phyloP scores from a whole-genome alignment of 306 rosid species.

The Prinsepia uniflora region DNA sequence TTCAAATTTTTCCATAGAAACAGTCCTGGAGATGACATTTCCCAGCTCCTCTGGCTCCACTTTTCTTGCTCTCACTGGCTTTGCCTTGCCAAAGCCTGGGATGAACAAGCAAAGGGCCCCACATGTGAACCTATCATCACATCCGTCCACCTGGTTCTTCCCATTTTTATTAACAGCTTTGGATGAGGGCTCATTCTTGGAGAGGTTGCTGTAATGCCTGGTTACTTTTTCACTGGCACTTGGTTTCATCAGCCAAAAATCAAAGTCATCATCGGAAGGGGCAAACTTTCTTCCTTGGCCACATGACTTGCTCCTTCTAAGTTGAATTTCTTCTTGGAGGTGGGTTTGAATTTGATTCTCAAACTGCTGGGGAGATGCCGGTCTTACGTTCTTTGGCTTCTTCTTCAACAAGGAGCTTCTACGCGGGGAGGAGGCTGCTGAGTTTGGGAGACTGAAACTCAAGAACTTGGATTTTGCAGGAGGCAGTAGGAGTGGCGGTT shows the following conservation, averaged over 20 bases:
- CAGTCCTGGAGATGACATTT: conserved; percentile 51
- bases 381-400: conserved; percentile 36
- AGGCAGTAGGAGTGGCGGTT: conserved; percentile 49
- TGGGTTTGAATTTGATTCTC: conserved; percentile 18
- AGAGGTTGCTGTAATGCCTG: conserved; percentile 24
- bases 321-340: conserved; percentile 31
- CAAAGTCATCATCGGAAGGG: conserved; percentile 56
- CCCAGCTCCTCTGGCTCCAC: conserved; percentile 24
- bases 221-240: conserved; percentile 29
- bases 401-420: conserved; percentile 22
- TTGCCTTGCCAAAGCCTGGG: conserved; percentile 63
- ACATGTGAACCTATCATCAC: conserved; percentile 53
- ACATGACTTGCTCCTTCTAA: conserved; percentile 64
- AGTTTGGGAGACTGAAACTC: conserved; percentile 73
- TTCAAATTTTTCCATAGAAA: conserved; percentile 81
- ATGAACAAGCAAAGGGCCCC: conserved; percentile 68
- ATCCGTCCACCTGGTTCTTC: conserved; percentile 19
- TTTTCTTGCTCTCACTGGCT: conserved; percentile 42
- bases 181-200: conserved; percentile 32
- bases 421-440: conserved; percentile 55
- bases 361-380: conserved; percentile 27
- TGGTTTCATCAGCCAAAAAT: conserved; percentile 48
- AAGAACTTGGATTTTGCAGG: conserved; percentile 59
- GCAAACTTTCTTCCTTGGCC: conserved; percentile 38
- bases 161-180: conserved; percentile 29